Evolutionary conservation across 805 yeast genomes (phyloP).

Genomic region (Cyberlindnera petersonii): DNA sequence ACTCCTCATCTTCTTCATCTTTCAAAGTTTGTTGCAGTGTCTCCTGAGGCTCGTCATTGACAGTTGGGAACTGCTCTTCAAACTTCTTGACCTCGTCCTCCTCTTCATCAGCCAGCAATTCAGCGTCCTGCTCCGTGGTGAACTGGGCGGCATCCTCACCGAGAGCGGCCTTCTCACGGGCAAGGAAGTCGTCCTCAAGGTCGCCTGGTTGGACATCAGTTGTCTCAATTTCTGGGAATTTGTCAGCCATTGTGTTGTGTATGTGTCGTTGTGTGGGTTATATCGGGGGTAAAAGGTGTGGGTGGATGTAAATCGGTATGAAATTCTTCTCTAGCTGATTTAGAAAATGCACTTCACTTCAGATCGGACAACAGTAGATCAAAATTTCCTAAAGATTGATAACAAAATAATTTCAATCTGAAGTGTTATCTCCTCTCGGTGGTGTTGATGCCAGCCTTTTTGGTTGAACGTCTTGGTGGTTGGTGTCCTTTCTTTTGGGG

Average conservation of each 20-base stretch:
- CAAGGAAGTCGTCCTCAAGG: conserved; percentile 51
- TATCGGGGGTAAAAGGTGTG: background rate
- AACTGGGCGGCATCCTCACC: conserved; percentile 59
- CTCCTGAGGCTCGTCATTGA: conserved; percentile 31
- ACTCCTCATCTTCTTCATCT: conserved; percentile 39
- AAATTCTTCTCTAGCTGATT: no score
- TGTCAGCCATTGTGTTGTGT: conserved; percentile 58
- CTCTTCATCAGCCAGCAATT: conserved; percentile 36
- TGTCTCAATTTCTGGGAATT: conserved; percentile 65
- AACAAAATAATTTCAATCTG: no score
- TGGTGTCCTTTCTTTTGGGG: no score
- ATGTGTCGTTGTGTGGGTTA: background rate
- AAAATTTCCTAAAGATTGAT: no score
- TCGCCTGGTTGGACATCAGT: conserved; percentile 29
- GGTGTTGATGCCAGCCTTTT: no score
- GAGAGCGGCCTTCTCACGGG: conserved; percentile 62
- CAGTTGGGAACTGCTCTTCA: conserved; percentile 62
- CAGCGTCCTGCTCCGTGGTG: conserved; percentile 58
- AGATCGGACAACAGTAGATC: no score
- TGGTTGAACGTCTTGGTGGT: no score
- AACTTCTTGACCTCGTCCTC: conserved; percentile 53
- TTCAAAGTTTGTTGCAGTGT: conserved; percentile 4
- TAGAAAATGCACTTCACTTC: no score
- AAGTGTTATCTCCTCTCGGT: no score
- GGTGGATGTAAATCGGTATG: background rate